Conservation (phyloP, 2,329 filamentous ascomycete genomes). For the Epichloe amarillans region DNA sequence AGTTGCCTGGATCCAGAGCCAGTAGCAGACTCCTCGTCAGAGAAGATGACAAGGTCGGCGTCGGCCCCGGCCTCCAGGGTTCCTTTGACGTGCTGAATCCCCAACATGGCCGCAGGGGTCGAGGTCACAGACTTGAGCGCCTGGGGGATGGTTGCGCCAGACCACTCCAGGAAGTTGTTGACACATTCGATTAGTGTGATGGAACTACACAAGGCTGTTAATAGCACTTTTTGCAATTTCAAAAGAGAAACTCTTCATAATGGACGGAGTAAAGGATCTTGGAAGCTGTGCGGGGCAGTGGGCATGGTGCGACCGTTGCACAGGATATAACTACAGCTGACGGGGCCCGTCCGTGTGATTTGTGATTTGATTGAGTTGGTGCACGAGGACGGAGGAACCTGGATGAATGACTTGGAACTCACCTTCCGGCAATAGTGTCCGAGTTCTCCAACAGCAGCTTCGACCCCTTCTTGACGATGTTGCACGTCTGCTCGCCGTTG, state of each 20-base stretch:
- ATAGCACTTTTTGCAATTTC: neutral
- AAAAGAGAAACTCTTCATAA: too few species aligned
- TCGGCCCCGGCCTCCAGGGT: constrained; percentile 48
- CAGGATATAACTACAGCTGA: neutral
- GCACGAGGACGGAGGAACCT: neutral
- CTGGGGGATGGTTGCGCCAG: constrained; percentile 50
- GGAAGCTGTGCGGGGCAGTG: neutral
- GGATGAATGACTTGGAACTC: constrained; percentile 18
- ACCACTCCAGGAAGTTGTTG: constrained; percentile 68
- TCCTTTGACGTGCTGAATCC: constrained; percentile 54
- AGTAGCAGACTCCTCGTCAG: constrained; percentile 27
- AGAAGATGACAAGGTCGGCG: constrained; percentile 57
- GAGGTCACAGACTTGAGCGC: constrained; percentile 61
- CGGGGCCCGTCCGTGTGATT: neutral
- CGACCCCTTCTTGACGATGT: constrained; percentile 56
- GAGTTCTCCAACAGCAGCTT: constrained; percentile 66
- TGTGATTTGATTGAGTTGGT: neutral
- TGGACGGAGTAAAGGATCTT: neutral
- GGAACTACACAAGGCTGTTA: constrained; percentile 30
- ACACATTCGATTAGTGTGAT: constrained; percentile 70
- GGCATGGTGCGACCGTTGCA: too few species aligned
- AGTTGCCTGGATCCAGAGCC: constrained; percentile 35
- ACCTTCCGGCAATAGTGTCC: constrained; percentile 65
- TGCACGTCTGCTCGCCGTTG: constrained; percentile 48
- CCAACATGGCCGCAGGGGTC: constrained; percentile 67